Percentiles rank a stretch among this genome's conserved stretches.
Evolutionary conservation across 306 rosid species (phyloP).

Genomic region (Rosa persica): DNA sequence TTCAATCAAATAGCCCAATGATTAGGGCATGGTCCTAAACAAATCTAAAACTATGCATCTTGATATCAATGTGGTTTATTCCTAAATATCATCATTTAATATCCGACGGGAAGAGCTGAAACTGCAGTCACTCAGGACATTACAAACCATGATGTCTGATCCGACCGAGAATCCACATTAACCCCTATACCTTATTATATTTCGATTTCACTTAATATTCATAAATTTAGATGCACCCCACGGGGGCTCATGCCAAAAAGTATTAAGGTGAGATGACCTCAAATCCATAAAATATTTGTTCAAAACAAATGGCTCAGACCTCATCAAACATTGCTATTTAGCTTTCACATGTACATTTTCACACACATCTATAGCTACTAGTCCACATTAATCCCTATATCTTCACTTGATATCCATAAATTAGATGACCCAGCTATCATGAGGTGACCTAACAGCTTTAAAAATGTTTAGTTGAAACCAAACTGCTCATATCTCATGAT

Average conservation of each 20-base stretch:
- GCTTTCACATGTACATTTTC: neutral
- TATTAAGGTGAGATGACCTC: neutral
- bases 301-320: neutral
- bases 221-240: neutral
- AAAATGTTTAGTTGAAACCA: neutral
- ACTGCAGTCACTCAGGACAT: neutral
- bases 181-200: neutral
- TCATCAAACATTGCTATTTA: neutral
- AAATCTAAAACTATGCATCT: neutral
- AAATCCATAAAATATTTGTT: neutral
- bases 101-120: neutral
- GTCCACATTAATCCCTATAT: neutral
- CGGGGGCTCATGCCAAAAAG: neutral
- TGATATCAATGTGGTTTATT: neutral
- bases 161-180: neutral
- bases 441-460: neutral
- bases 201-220: neutral
- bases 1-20: neutral
- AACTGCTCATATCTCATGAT: neutral
- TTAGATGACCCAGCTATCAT: neutral
- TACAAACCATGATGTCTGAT: neutral
- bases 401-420: neutral
- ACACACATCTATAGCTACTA: conserved; percentile 21
- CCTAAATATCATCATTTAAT: neutral
- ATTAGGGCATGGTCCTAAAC: neutral